Conservation (phyloP, 352 stramenopile genomes). For the Phytopythium oedochilum region DNA sequence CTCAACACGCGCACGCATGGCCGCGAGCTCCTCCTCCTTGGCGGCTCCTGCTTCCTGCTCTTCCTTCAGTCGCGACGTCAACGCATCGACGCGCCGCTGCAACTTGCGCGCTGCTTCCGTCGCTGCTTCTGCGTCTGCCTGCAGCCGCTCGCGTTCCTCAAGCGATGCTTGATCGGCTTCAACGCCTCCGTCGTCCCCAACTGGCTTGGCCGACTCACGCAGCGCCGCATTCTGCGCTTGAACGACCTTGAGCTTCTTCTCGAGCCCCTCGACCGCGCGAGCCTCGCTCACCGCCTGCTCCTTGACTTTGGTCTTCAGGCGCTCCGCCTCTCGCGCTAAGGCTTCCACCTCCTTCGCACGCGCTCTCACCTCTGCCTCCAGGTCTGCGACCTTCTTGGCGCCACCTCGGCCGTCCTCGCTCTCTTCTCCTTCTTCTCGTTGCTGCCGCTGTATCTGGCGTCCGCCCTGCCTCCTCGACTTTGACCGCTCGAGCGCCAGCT, state of each 20-base stretch:
- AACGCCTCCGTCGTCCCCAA: not conserved
- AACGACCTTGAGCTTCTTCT: conserved; percentile 67
- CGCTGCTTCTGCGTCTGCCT: conserved; percentile 10
- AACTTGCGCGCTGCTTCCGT: conserved; percentile 68
- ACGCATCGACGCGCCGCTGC: conserved; percentile 54
- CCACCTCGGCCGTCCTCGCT: conserved; percentile 8
- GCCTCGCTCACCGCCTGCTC: conserved; percentile 49
- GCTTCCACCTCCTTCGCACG: conserved; percentile 7
- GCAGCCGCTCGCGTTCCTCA: not conserved
- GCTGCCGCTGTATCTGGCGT: conserved; percentile 12
- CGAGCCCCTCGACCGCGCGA: conserved; percentile 42
- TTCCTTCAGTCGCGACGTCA: conserved; percentile 68
- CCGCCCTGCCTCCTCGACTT: conserved; percentile 13
- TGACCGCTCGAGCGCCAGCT: conserved; percentile 35
- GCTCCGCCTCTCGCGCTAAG: conserved; percentile 43
- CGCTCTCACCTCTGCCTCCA: conserved; percentile 22
- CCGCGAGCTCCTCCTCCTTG: conserved; percentile 39
- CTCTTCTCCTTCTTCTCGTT: conserved; percentile 13
- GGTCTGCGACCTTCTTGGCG: conserved; percentile 11
- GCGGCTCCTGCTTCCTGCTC: conserved; percentile 46
- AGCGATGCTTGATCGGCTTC: not conserved
- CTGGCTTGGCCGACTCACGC: conserved; percentile 26
- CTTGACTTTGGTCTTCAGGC: conserved; percentile 48
- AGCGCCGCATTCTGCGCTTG: conserved; percentile 83
- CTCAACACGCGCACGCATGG: conserved; percentile 23